Evolutionary conservation across 805 yeast species (phyloP).

Genomic region (Pichia ethanolica): DNA sequence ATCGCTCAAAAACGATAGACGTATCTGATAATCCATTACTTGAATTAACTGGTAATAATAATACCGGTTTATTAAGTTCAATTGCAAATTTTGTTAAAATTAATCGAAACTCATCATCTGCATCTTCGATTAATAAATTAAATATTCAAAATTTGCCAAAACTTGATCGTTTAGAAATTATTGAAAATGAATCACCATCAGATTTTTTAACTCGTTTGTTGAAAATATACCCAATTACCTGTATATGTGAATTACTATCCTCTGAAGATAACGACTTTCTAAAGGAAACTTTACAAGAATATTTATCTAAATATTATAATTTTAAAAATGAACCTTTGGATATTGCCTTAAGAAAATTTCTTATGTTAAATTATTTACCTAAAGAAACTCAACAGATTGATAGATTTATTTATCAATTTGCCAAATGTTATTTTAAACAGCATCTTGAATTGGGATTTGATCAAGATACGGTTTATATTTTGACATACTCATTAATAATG

Average conservation of each 20-base stretch:
- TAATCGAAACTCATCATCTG: constrained; percentile 10
- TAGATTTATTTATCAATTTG: constrained; percentile 52
- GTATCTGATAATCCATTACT: constrained; percentile 17
- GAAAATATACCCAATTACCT: constrained; percentile 19
- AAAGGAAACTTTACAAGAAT: constrained; percentile 17
- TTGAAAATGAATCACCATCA: constrained; percentile 23
- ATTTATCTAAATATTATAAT: constrained; percentile 33
- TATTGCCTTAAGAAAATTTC: constrained; percentile 51
- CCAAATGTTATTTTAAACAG: constrained; percentile 40
- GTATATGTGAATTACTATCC: constrained; percentile 25
- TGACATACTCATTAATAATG: constrained; percentile 59
- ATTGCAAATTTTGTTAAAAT: constrained; percentile 24
- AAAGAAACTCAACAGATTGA: constrained; percentile 74
- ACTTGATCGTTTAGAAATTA: neutral
- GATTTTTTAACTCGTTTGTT: constrained; percentile 28
- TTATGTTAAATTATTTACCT: constrained; percentile 55
- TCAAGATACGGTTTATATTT: constrained; percentile 50
- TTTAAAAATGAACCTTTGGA: constrained; percentile 55
- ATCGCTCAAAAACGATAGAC: constrained; percentile 28
- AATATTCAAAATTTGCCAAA: neutral
- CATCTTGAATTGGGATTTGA: constrained; percentile 32
- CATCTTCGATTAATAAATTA: neutral
- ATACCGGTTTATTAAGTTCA: constrained; percentile 23
- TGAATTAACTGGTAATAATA: constrained; percentile 6
- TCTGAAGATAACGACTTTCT: constrained; percentile 25